Conservation (phyloP, 2,329 filamentous ascomycete genomes). For the Botrytis hyacinthi region DNA sequence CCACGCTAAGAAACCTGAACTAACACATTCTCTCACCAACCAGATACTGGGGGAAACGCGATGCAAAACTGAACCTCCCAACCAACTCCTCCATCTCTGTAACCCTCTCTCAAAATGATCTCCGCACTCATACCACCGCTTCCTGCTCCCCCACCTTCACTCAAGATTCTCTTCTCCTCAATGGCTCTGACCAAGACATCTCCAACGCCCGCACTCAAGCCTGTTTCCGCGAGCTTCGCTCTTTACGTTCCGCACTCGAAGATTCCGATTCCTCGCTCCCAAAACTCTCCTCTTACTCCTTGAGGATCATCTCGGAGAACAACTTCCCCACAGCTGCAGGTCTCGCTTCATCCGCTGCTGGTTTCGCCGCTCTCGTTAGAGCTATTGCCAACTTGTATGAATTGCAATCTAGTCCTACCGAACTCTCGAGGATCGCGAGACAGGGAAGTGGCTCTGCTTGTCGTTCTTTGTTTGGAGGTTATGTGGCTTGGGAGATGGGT, state of each 20-base stretch:
- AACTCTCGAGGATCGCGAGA: slow-evolving; percentile 83
- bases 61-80: slow-evolving; percentile 88
- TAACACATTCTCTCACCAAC: slow-evolving; percentile 20
- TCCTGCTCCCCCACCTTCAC: slow-evolving; percentile 73
- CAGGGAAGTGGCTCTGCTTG: slow-evolving; percentile 96
- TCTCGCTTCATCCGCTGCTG: slow-evolving; percentile 69
- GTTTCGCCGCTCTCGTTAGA: slow-evolving; percentile 70
- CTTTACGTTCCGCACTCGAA: slow-evolving; percentile 75
- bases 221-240: slow-evolving; percentile 82
- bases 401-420: slow-evolving; percentile 74
- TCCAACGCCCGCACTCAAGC: slow-evolving; percentile 88
- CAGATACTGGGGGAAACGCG: slow-evolving; percentile 95
- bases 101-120: slow-evolving; percentile 88
- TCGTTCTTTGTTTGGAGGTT: slow-evolving; percentile 88
- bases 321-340: slow-evolving; percentile 98
- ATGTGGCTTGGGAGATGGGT: slow-evolving; percentile 91
- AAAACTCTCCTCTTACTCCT: slow-evolving; percentile 71
- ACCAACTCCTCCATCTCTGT: slow-evolving; percentile 98
- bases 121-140: slow-evolving; percentile 94
- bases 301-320: slow-evolving; percentile 92
- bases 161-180: slow-evolving; percentile 76
- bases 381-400: slow-evolving; percentile 91
- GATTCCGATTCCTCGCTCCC: slow-evolving; percentile 69
- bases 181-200: slow-evolving; percentile 79
- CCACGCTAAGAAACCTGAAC: slow-evolving; percentile 23